Evolutionary conservation across 768 basidiomycete genomes (phyloP).

Genomic region (Suillus sp.): DNA sequence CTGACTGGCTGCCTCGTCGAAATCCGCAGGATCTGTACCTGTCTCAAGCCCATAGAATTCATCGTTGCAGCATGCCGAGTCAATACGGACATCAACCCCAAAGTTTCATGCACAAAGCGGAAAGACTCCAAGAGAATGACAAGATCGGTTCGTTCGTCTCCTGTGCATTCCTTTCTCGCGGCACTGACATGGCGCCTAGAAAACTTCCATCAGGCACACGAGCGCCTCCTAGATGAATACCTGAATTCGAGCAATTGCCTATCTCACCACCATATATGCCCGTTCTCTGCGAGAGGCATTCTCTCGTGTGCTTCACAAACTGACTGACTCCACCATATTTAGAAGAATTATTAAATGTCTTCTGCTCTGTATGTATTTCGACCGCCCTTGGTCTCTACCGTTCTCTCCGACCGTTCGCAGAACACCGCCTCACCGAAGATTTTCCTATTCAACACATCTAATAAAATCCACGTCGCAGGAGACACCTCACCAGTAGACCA

Average conservation of each 20-base stretch:
- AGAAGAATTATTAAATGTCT: constrained; percentile 81
- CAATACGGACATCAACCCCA: constrained; percentile 76
- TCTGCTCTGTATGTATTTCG: constrained; percentile 61
- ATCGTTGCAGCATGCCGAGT: constrained; percentile 74
- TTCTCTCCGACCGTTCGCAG: constrained; percentile 41
- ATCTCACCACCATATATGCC: constrained; percentile 92
- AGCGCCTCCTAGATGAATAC: constrained; percentile 74
- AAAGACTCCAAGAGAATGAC: constrained; percentile 88
- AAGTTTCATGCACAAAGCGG: constrained; percentile 95
- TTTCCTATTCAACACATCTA: constrained; percentile 65
- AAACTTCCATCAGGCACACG: constrained; percentile 88
- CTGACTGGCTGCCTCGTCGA: constrained; percentile 10
- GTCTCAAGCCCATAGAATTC: constrained; percentile 80
- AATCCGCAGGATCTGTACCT: constrained; percentile 74
- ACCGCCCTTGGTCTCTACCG: too few species aligned
- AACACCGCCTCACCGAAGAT: constrained; percentile 93
- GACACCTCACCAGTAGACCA: too few species aligned
- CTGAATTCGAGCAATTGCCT: constrained; percentile 78
- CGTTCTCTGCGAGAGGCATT: constrained; percentile 91
- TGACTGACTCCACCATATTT: constrained; percentile 84
- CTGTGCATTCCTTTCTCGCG: not conserved
- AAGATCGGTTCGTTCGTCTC: constrained; percentile 63
- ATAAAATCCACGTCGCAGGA: too few species aligned
- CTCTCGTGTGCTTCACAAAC: constrained; percentile 84
- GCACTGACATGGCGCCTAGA: constrained; percentile 46